phyloP scores from a whole-genome alignment of 176 grass and related monocot genomes.

The Carex kokanica region DNA sequence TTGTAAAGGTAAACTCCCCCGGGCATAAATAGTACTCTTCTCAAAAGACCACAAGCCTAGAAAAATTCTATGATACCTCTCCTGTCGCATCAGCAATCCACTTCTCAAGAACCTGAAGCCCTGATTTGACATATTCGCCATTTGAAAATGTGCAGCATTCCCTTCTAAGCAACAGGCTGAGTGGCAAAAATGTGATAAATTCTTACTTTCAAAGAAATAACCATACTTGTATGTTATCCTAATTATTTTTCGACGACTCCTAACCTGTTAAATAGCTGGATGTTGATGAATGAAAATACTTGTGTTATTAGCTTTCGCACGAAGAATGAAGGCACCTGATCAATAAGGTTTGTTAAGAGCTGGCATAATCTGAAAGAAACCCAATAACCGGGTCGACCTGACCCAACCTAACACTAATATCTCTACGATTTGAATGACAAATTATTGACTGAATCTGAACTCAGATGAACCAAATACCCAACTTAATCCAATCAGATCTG shows the following conservation, averaged over 20 bases:
- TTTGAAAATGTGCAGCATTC: constrained; percentile 96
- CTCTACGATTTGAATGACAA: not conserved
- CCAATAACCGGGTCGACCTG: not conserved
- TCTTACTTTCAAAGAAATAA: constrained; percentile 6
- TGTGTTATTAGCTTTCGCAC: constrained; percentile 84
- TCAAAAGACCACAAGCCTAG: not conserved
- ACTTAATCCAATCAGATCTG: not conserved
- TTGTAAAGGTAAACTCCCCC: not conserved
- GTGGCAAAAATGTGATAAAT: constrained; percentile 23
- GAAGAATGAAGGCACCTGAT: constrained; percentile 87
- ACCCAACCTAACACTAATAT: not conserved
- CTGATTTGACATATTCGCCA: constrained; percentile 94
- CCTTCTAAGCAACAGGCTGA: constrained; percentile 67
- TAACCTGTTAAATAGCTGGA: constrained; percentile 86
- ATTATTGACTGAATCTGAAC: not conserved
- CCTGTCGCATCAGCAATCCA: constrained; percentile 69
- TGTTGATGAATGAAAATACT: constrained; percentile 94
- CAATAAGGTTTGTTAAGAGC: constrained; percentile 17
- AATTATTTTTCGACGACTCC: not conserved
- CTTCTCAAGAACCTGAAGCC: constrained; percentile 76
- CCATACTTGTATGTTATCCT: constrained; percentile 24
- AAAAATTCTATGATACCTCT: constrained; percentile 41
- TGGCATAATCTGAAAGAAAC: constrained; percentile 21
- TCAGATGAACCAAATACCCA: not conserved
- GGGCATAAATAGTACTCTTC: not conserved